Evolutionary conservation across 2,329 filamentous ascomycete species (phyloP), one percentile per base, ranked within the genome.

Genomic region (Capronia epimyces): DNA sequence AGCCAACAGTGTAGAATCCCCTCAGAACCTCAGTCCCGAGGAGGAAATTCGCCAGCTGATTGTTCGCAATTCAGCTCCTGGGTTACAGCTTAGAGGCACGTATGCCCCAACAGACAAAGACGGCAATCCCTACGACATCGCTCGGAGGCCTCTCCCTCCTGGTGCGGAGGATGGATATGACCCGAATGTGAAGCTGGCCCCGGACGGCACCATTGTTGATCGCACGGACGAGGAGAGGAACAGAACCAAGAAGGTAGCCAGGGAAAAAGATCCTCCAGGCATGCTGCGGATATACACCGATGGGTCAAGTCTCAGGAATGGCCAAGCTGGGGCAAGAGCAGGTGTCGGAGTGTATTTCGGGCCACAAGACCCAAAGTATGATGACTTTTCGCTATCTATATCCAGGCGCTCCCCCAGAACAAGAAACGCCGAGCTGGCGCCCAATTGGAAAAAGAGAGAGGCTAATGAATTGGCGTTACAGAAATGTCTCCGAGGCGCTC

Each of bases 401-500:
- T 48, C 49, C 51, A 51, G 31, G 16, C 46, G 44, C 22, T 36
- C 45, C 39, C 31, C 27, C 24, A 49, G 22, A 50, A 43, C 24
- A 41, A 42, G 43, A 36, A 41, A 21, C 41, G 43, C 25, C 29
- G 15, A 24, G 12, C 24, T 50, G 29, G 46, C 45, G 40, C 50
- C 34, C 39, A 41, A 44, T 24, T 12, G 20, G 43, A 47, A 34
- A 10, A 15, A 39, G 50, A 49, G 21, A 51, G 44, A 50, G 47
- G 44, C 50, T 55, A 47, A 62, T 58, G 46, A 55, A 57, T 46
- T 62, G 59, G 59, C 56, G 58, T 57, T 62, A 67, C 62, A 83
- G 81, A 60, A 86, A 86, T 62, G 70, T 95, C 20, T 87, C 87
- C 10, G 89, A 94, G 68, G 81, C 83, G 3, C 78, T 96, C 2